Conservation (phyloP, 2,329 filamentous ascomycete genomes). For the Coccinonectria pachysandricola region DNA sequence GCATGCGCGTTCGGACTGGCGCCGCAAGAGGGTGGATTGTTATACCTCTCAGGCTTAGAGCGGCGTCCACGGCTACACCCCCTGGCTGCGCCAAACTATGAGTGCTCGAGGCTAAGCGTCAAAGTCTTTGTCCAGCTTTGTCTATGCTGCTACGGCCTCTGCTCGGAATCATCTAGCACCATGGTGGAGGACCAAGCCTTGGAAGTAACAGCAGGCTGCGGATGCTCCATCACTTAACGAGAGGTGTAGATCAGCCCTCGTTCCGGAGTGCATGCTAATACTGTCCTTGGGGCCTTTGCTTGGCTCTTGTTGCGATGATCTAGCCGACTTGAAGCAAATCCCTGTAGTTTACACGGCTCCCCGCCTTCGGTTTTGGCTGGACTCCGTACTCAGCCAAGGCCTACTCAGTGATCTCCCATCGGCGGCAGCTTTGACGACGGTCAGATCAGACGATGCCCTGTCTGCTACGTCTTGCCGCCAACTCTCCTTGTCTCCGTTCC, state of each 20-base stretch:
- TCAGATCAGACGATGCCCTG: slow-evolving; percentile 7
- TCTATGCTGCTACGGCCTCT: no score
- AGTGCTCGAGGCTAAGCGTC: no score
- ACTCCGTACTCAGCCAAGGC: slow-evolving; percentile 7
- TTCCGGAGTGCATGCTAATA: slow-evolving; percentile 11
- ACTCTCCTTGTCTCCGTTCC: no score
- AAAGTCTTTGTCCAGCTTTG: no score
- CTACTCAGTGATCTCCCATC: slow-evolving; percentile 7
- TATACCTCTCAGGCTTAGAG: slow-evolving; percentile 12
- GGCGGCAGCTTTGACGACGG: slow-evolving; percentile 5
- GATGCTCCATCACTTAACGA: no score
- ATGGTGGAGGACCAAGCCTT: slow-evolving; percentile 8
- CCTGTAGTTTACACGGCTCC: slow-evolving; percentile 21
- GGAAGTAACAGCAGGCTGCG: slow-evolving; percentile 6
- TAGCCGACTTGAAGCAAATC: slow-evolving; percentile 11
- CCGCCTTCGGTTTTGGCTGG: slow-evolving; percentile 18
- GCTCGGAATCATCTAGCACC: no score
- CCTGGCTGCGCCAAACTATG: no score
- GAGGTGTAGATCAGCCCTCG: no score
- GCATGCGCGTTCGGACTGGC: slow-evolving; percentile 30
- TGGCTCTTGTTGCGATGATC: slow-evolving; percentile 19
- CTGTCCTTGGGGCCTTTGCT: slow-evolving; percentile 13
- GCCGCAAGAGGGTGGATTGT: slow-evolving; percentile 6
- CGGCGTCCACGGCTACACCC: no score
- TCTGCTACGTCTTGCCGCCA: no score